Evolutionary conservation across 805 yeast genomes (phyloP), one percentile per base, ranked within the genome.

Genomic region (Lachancea nothofagi): DNA sequence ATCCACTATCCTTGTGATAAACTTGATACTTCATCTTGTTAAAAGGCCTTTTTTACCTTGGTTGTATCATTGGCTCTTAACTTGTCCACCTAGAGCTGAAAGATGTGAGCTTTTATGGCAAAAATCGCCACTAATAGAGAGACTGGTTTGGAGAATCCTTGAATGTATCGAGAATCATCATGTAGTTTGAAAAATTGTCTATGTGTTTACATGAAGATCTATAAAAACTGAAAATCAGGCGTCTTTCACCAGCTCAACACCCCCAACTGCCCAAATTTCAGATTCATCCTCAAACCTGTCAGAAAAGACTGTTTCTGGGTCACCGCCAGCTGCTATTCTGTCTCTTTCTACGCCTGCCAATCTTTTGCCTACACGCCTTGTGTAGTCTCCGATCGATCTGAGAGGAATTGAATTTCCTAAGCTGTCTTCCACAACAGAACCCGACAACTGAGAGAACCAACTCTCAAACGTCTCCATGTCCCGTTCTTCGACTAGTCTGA

Each of bases 241-340:
- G 27, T 35, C 38, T 15, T 28, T 35, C 4, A 27, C 13, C 26
- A 74, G 35, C 42, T 78, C 83, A 42, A 77, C 77, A 30, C 82
- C 79, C 38, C 94, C 93, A 50, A 85, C 80, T 4, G 90, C 80
- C 96, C 95, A 87, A 20, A 88, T 79, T 61, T 89, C 96, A 36
- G 62, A 66, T 55, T 83, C 93, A 59, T 89, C 96, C 64, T 88
- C 97, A 52, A 74, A 75, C 53, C 85, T 74, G 58, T 89, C 97
- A 47, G 88, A 77, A 57, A 74, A 83, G 74, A 86, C 77, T 0
- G 90, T 74, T 53, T 86, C 95, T 12, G 71, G 83, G 56, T 86
- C 96, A 48, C 96, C 96, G 43, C 96, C 96, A 10, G 87, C 93
- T 15, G 75, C 82, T 21, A 87, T 72, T 69, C 95, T 77, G 53